phyloP scores from a whole-genome alignment of 139 green algal genomes.

The Micromonas commoda region DNA sequence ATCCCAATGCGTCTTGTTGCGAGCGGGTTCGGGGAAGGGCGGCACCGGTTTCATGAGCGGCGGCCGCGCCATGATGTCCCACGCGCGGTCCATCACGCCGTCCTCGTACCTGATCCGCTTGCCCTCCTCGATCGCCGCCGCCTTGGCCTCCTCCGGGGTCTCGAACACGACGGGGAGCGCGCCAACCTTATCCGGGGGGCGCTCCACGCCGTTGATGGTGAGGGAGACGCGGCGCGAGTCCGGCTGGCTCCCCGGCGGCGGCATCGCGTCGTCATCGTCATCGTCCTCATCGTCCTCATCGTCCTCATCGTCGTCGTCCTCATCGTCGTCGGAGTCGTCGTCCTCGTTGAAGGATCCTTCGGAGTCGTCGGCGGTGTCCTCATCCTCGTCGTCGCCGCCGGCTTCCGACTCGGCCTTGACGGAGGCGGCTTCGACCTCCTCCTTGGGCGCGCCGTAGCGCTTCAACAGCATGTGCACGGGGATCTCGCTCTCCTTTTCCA shows the following conservation, averaged over 20 bases:
- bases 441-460: not conserved
- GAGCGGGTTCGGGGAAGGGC: slow-evolving; percentile 16
- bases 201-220: not conserved
- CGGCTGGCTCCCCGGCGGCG: no score
- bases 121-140: not conserved
- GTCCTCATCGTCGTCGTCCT: not conserved
- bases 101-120: not conserved
- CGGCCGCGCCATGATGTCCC: not conserved
- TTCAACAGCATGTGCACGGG: not conserved
- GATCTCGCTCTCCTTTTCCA: not conserved
- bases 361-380: not conserved
- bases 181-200: not conserved
- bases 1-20: slow-evolving; percentile 76
- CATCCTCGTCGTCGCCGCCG: not conserved
- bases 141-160: not conserved
- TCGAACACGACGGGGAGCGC: not conserved
- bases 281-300: not conserved
- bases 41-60: slow-evolving; percentile 4
- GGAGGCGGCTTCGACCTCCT: not conserved
- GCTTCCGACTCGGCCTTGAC: not conserved
- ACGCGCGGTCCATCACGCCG: not conserved
- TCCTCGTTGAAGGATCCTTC: not conserved
- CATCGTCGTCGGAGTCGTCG: not conserved
- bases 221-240: not conserved
- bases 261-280: not conserved